These are phyloP conservation scores for Aspergillus awamori DNA, from an alignment of 2,329 filamentous ascomycete species.

Conservation along the genomic window DNA sequence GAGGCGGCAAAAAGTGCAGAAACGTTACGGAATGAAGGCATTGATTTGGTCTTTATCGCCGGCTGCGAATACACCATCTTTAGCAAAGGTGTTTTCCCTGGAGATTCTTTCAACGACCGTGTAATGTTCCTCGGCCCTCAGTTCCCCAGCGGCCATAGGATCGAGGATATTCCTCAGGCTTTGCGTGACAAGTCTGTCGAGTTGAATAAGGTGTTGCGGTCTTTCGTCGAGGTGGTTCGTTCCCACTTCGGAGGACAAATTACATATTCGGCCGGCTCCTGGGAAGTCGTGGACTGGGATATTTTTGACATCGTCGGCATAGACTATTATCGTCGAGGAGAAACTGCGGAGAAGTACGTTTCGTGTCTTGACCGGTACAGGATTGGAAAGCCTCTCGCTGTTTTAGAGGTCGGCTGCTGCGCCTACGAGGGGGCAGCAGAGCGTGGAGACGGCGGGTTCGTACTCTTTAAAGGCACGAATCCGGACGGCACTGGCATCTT, in stretches of 20 bases:
- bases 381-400: slow-evolving; percentile 15
- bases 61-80: slow-evolving; percentile 21
- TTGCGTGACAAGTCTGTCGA: no score
- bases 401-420: slow-evolving; percentile 23
- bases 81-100: slow-evolving; percentile 16
- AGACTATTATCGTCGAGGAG: slow-evolving; percentile 19
- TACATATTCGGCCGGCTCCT: slow-evolving; percentile 20
- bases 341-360: slow-evolving; percentile 16
- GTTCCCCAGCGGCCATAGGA: no score
- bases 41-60: slow-evolving; percentile 15
- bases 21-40: slow-evolving; percentile 8
- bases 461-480: slow-evolving; percentile 16
- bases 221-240: no score
- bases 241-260: background rate
- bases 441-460: slow-evolving; percentile 18
- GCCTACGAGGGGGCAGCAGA: slow-evolving; percentile 19
- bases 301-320: slow-evolving; percentile 22
- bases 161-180: no score
- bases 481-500: slow-evolving; percentile 20
- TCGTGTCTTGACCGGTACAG: slow-evolving; percentile 12
- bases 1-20: slow-evolving; percentile 13
- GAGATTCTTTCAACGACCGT: no score
- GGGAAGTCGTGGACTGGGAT: slow-evolving; percentile 22
- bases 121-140: no score
- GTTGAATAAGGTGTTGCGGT: no score